Base-by-base conservation (phyloP, 2,329 filamentous ascomycete genomes). In the Trichoderma atroviride region DNA sequence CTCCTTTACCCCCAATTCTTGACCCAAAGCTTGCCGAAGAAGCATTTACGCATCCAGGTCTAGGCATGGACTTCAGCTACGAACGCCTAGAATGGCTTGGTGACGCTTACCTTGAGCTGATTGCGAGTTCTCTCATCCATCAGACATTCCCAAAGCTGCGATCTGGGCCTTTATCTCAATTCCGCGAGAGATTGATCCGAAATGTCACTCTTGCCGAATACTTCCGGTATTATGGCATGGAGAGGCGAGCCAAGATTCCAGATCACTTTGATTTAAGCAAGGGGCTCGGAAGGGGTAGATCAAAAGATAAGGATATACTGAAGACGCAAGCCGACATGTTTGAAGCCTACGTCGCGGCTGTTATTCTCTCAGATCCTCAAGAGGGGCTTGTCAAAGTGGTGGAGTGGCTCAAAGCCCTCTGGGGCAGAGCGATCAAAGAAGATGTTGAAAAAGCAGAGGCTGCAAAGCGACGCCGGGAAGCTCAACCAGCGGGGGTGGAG, bases 291-390 rank as follows among this genome's bases (percentile, higher is more conserved):
- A 73, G 71, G 24, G 74, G 74, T 16, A 76, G 72, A 13, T 77
- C 77, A 6, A 85, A 75, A 68, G 79, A 76, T 76, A 89, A 86
- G 77, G 86, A 85, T 53, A 84, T 87, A 70, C 86, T 83, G 16
- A 97, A 97, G 79, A 88, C 93, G 11, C 84, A 92, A 68, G 94
- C 91, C 10, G 95, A 98, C 76, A 86, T 97, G 22, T 96, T 97
- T 74, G 95, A 98, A 78, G 92, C 95, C 0, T 97, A 96, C 74
- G 88, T 97, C 19, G 94, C 92, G 10, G 94, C 91, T 3, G 81
- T 94, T 6, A 86, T 97, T 40, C 81, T 93, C 2, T 89, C 90
- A 0, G 87, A 93, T 74, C 84, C 88, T 0, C 79, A 81, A 3
- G 77, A 87, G 58, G 94, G 94, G 0, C 86, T 91, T 58, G 72